phyloP scores from a whole-genome alignment of 257 asterid species.

The Cinchona pubescens region DNA sequence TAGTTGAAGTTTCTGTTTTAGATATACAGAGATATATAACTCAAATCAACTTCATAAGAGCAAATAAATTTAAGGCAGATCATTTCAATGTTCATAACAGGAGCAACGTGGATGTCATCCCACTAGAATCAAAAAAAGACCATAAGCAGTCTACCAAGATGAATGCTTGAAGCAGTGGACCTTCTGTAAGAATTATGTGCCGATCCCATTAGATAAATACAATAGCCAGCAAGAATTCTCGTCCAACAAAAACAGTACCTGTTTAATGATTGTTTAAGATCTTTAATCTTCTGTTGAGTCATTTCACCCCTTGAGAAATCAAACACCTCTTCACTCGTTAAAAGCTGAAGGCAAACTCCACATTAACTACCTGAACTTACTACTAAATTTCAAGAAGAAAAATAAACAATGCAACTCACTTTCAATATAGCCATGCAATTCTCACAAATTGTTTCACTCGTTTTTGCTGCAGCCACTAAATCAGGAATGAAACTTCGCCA shows the following conservation, averaged over 20 bases:
- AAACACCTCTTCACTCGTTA: conserved; percentile 98
- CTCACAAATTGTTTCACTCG: conserved; percentile 95
- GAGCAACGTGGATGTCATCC: background rate
- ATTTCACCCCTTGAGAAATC: conserved; percentile 99
- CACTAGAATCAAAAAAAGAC: background rate
- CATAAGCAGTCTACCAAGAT: background rate
- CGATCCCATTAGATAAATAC: background rate
- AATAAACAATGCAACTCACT: conserved; percentile 31
- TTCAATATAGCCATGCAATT: conserved; percentile 98
- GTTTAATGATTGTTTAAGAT: conserved; percentile 85
- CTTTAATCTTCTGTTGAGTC: conserved; percentile 98
- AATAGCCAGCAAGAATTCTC: background rate
- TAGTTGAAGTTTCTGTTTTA: background rate
- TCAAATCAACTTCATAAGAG: background rate
- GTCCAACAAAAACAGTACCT: conserved; percentile 45
- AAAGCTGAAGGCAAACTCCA: conserved; percentile 55
- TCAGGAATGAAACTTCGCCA: conserved; percentile 97
- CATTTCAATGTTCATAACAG: background rate
- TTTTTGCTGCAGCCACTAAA: conserved; percentile 94
- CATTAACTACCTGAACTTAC: conserved; percentile 19
- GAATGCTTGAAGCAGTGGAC: background rate
- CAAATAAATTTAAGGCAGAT: background rate
- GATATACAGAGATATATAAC: background rate
- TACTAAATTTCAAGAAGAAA: conserved; percentile 10
- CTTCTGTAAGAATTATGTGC: background rate